Evolutionary conservation across 768 basidiomycete genomes (phyloP), one percentile per base, ranked within the genome.

Genomic region (Jaapia argillacea): DNA sequence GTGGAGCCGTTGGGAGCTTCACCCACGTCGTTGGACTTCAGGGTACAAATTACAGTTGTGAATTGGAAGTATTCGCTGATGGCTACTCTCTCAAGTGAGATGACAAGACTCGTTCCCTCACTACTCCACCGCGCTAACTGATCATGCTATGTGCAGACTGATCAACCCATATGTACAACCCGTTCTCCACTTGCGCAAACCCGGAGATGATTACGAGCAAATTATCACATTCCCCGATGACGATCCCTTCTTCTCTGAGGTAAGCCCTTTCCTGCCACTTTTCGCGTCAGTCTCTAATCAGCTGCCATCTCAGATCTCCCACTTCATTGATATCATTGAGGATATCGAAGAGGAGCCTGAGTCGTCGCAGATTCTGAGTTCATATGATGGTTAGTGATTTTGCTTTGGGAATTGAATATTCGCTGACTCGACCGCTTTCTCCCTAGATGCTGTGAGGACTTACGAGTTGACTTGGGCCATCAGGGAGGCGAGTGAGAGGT

Each of bases 401-500:
- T 24, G 22, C 18, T 18, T 16, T 42, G 36, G 4, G 25, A 28
- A 21, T 27, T n/a, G n/a, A n/a, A n/a, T 7, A 24, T 4, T 43
- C 36, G 41, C 25, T 26, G 10, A 51, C 12, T 50, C 28, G n/a
- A n/a, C n/a, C n/a, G 24, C 7, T 26, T 21, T 6, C 44, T 14
- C 41, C 49, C 2, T 47, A 87, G 86, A 91, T 63, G 90, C 90
- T 35, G 83, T 81, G 53, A 80, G 75, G 63, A 85, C 90, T 5
- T 94, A 94, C 52, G 81, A 93, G 59, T 70, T 94, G 48, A 93
- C 90, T 20, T 94, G 91, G 91, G 88, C 90, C 23, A 93, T 94
- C 58, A 81, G 90, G 39, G 69, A 75, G 49, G 82, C 87, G 24
- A 77, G 77, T 51, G 86, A 90, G 57, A 72, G 70, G 40, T 78